These are phyloP conservation scores for Candida sojae DNA, from an alignment of 1,139 yeast species.

Conservation along the genomic window DNA sequence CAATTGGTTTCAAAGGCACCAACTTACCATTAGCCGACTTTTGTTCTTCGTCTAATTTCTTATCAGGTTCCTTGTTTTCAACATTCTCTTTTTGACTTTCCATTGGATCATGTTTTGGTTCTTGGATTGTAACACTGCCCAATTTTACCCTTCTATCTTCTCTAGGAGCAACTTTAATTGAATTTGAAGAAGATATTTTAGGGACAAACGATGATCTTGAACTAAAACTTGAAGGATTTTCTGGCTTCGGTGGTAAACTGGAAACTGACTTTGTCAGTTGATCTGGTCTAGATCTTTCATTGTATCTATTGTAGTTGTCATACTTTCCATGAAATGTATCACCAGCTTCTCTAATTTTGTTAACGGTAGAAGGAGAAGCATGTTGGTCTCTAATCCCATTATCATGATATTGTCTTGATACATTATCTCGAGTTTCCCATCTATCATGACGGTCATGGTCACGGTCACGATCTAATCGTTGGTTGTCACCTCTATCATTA, in stretches of 20 bases:
- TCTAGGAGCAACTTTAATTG: neutral
- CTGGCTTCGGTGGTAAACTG: slow-evolving; percentile 1
- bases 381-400: neutral
- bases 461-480: neutral
- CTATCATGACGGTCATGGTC: neutral
- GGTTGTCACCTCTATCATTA: neutral
- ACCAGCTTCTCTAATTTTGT: neutral
- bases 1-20: neutral
- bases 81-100: neutral
- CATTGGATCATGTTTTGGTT: neutral
- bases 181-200: neutral
- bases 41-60: neutral
- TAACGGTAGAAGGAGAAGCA: neutral
- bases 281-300: neutral
- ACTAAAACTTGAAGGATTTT: neutral
- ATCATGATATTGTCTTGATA: neutral
- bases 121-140: neutral
- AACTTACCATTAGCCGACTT: neutral
- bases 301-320: neutral
- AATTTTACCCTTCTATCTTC: neutral
- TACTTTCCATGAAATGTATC: neutral
- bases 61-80: neutral
- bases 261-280: neutral
- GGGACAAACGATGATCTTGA: neutral
- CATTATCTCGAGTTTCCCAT: neutral